Conservation (phyloP, 371 early-diverging fungal species). For the Funneliformis caledonium region DNA sequence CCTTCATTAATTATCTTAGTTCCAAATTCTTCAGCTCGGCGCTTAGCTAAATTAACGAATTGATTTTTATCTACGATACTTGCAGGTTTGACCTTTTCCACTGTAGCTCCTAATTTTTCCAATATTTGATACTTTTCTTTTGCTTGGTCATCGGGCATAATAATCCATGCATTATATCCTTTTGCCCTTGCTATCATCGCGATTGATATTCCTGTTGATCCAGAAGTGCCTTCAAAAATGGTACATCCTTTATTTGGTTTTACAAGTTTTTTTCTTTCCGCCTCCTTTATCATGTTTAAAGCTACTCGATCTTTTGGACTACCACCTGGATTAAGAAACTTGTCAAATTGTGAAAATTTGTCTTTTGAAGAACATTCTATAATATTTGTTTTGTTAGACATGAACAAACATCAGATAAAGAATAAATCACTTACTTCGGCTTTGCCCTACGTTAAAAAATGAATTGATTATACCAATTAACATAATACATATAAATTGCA, state of each 20-base stretch:
- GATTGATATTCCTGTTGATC: conserved; percentile 85
- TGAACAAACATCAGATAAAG: neutral
- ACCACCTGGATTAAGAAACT: conserved; percentile 95
- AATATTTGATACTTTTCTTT: conserved; percentile 87
- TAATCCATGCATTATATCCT: conserved; percentile 91
- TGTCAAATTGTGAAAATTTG: conserved; percentile 47
- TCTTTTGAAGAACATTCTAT: neutral
- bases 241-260: conserved; percentile 70
- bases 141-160: conserved; percentile 95
- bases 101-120: conserved; percentile 84
- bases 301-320: conserved; percentile 95
- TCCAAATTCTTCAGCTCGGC: conserved; percentile 72
- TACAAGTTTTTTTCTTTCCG: conserved; percentile 71
- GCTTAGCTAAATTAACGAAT: conserved; percentile 87
- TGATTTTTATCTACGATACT: conserved; percentile 91
- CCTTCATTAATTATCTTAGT: conserved; percentile 22
- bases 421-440: conserved; percentile 43
- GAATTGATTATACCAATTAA: too few relatives aligned
- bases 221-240: conserved; percentile 94
- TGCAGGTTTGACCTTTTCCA: conserved; percentile 91
- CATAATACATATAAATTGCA: neutral
- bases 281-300: conserved; percentile 79
- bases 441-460: conserved; percentile 43
- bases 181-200: conserved; percentile 83
- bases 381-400: neutral